Base-by-base conservation (phyloP, 2,329 filamentous ascomycete species). In the Monosporascus sp. region DNA sequence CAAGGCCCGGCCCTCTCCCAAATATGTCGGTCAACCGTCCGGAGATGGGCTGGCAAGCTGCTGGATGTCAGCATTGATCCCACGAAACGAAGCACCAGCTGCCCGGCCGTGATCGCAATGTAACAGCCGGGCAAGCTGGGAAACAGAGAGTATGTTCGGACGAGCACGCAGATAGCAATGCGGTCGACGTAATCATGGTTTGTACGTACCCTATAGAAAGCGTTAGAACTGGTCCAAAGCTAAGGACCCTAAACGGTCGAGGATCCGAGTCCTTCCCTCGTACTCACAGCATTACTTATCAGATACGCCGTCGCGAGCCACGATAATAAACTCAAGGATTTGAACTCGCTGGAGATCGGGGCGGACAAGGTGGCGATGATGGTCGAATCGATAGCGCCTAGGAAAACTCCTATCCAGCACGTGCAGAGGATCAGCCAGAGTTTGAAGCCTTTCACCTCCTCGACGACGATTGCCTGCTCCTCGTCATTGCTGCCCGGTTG, bases 261-360 rank as follows among this genome's bases (percentile, higher is more conserved):
- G 11, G 31, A 8, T 46, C 43, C 18, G 9, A 9, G 1, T 6
- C 7, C 7, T 43, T 15, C 7, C 14, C 22, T 7, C 18, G 25
- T 46, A 46, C 43, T 31, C 24, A 46, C 43, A 46, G 91, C 88
- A 68, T 93, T 96, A 60, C 90, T 87, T 63, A 96, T 91, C 27
- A 96, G 80, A 67, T 96, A 96, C 20, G 89, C 87, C 0, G 89
- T 88, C 0, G 90, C 91, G 7, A 96, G 83, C 91, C 91, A 96
- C 1, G 90, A 92, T 45, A 96, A 78, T 4, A 94, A 77, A 20
- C 86, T 87, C 27, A 96, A 81, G 1, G 89, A 95, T 54, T 86
- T 78, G 71, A 96, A 96, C 44, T 87, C 87, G 66, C 85, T 88
- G 24, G 89, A 89, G 58, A 97, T 96, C 7, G 91, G 89, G 0